Conservation (phyloP, 306 rosid genomes). For the Rosa chinensis region DNA sequence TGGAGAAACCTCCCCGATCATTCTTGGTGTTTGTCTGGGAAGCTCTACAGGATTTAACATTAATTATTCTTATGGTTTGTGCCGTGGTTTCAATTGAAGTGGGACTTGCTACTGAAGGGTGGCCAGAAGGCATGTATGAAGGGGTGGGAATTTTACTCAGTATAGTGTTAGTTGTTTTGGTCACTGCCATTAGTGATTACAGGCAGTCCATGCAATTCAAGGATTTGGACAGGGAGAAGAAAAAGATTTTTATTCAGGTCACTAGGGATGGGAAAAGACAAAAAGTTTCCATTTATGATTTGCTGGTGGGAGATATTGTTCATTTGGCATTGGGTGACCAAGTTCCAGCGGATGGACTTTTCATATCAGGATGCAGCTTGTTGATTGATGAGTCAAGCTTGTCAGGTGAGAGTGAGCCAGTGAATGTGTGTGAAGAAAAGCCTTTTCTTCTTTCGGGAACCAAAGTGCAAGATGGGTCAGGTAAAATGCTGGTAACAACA, state of each 20-base stretch:
- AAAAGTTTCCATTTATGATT: constrained; percentile 69
- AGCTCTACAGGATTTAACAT: constrained; percentile 83
- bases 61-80: constrained; percentile 80
- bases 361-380: constrained; percentile 67
- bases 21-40: constrained; percentile 87
- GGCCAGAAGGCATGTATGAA: constrained; percentile 87
- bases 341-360: constrained; percentile 96
- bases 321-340: constrained; percentile 86
- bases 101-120: constrained; percentile 91
- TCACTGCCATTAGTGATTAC: constrained; percentile 93
- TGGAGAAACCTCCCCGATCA: constrained; percentile 66
- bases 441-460: constrained; percentile 19
- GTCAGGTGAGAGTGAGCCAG: constrained; percentile 97
- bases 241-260: constrained; percentile 79
- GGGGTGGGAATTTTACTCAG: constrained; percentile 88
- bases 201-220: constrained; percentile 84
- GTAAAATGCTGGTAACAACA: constrained; percentile 83
- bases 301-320: constrained; percentile 88
- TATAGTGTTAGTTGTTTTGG: constrained; percentile 72
- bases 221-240: constrained; percentile 82
- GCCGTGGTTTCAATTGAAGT: constrained; percentile 78
- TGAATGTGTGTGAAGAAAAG: constrained; percentile 39
- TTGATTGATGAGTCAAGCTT: constrained; percentile 87
- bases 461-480: constrained; percentile 94
- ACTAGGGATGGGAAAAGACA: constrained; percentile 73